Base-by-base conservation (phyloP, 1,139 yeast species). In the Magnusiomyces sp. region DNA sequence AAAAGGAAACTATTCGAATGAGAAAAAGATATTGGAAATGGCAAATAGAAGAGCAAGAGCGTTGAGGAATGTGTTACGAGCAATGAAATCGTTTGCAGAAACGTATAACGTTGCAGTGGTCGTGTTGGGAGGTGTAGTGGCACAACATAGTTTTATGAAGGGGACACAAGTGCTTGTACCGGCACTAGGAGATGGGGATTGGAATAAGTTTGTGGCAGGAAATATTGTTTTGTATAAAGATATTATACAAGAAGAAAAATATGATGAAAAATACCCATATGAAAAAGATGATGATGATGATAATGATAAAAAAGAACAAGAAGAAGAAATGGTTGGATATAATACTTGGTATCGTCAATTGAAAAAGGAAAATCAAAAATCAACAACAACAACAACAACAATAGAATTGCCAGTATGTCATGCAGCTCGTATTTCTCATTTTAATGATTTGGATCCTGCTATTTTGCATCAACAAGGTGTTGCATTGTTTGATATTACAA, bases 161-260 rank as follows among this genome's bases (percentile, higher is more conserved):
- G 16, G 31, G 29, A 13, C 6, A 10, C 3, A 9, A 5, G n/a
- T 16, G n/a, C 31, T 43, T 5, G 45, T 43, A 3, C 45, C 45
- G 6, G 31, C 6, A 5, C 19, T 43, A 4, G 45, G 45, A 5
- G 17, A 43, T n/a, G 45, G 45, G 14, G 5, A 10, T 29, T 43
- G 45, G 45, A 32, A 5, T 5, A 14, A 17, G 29, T 4, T 2
- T 32, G 11, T 32, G 2, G 31, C 17, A 13, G 11, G 39, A n/a
- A 14, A 29, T 27, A 39, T 43, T 14, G 39, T 43, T n/a, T 10
- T 43, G 38, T 43, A 43, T n/a, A 43, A 43, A 33, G 45, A 43
- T 17, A 23, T 33, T 5, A 5, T 43, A 23, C 44, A 34, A 11
- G 20, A 14, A 5, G 20, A 16, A 9, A 31, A 31, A 31, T 31